phyloP scores from a whole-genome alignment of 2,329 filamentous ascomycete species.

The Fusarium hostae region DNA sequence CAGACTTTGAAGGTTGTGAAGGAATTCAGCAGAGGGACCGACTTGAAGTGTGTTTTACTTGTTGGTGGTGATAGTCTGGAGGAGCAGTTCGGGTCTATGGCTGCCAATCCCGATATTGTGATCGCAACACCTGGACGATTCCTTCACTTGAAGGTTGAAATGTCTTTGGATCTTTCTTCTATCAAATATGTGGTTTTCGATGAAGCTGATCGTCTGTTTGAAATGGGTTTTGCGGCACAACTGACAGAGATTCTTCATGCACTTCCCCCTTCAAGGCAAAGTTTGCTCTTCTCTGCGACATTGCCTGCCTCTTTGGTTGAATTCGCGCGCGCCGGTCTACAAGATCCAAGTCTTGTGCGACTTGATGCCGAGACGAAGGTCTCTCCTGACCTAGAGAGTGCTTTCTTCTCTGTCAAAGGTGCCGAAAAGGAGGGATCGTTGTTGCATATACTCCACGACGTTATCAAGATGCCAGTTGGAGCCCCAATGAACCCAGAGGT shows the following conservation, averaged over 20 bases:
- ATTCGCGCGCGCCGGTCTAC: conserved; percentile 91
- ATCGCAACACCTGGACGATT: conserved; percentile 98
- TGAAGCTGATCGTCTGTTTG: conserved; percentile 95
- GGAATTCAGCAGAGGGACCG: conserved; percentile 89
- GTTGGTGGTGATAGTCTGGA: conserved; percentile 96
- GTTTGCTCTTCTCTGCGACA: conserved; percentile 93
- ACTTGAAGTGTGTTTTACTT: conserved; percentile 87
- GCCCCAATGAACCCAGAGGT: conserved; percentile 64
- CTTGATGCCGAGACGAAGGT: conserved; percentile 96
- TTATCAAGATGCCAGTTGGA: conserved; percentile 89
- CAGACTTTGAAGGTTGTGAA: conserved; percentile 98
- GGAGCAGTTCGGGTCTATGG: conserved; percentile 93
- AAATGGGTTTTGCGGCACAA: conserved; percentile 97
- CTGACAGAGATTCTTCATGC: conserved; percentile 92
- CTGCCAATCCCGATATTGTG: conserved; percentile 94
- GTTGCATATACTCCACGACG: conserved; percentile 86
- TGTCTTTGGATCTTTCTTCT: conserved; percentile 90
- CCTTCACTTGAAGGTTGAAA: conserved; percentile 95
- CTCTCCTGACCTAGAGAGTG: conserved; percentile 93
- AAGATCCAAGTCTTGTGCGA: conserved; percentile 90
- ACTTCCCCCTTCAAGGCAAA: conserved; percentile 85
- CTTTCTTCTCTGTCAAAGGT: conserved; percentile 93
- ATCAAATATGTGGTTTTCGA: conserved; percentile 97
- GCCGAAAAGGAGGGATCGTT: conserved; percentile 94
- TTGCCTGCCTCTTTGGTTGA: conserved; percentile 94